Evolutionary conservation across 768 basidiomycete species (phyloP).

Genomic region (Dentipellis sp.): DNA sequence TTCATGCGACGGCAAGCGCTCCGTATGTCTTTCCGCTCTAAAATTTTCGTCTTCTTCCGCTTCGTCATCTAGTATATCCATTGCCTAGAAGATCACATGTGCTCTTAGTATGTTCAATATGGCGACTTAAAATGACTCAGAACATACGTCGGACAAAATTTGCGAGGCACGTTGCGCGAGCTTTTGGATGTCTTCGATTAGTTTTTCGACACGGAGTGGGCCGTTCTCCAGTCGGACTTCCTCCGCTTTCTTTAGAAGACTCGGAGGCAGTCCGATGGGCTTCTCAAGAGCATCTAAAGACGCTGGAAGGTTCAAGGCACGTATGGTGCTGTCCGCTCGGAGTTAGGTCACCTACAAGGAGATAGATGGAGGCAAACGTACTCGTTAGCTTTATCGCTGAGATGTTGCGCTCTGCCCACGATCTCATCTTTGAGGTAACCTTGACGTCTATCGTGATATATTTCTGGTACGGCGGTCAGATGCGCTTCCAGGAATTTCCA

Average conservation of each 20-base stretch:
- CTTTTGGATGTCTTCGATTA: conserved; percentile 63
- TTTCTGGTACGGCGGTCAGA: conserved; percentile 34
- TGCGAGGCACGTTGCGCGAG: conserved; percentile 52
- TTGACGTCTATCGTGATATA: conserved; percentile 79
- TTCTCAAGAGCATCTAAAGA: conserved; percentile 82
- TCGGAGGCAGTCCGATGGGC: conserved; percentile 82
- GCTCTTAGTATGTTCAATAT: not conserved
- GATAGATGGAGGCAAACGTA: conserved; percentile 18
- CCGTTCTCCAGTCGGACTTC: conserved; percentile 79
- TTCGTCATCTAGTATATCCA: conserved; percentile 88
- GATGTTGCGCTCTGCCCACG: conserved; percentile 44
- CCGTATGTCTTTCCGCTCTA: conserved; percentile 37
- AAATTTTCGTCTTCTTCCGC: conserved; percentile 75
- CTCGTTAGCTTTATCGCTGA: conserved; percentile 56
- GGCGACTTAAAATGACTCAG: not conserved
- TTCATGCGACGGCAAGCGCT: conserved; percentile 63
- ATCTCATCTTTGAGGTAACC: conserved; percentile 65
- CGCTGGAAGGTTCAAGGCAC: conserved; percentile 70
- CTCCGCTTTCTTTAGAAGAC: conserved; percentile 76
- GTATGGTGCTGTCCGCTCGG: conserved; percentile 41
- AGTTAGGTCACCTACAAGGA: not conserved
- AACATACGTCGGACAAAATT: conserved; percentile 64
- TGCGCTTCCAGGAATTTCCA: not conserved
- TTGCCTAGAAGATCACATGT: conserved; percentile 41
- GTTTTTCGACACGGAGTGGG: conserved; percentile 55